Evolutionary conservation across 169 alveolate genomes (phyloP).

Genomic region (Perkinsus marinus): DNA sequence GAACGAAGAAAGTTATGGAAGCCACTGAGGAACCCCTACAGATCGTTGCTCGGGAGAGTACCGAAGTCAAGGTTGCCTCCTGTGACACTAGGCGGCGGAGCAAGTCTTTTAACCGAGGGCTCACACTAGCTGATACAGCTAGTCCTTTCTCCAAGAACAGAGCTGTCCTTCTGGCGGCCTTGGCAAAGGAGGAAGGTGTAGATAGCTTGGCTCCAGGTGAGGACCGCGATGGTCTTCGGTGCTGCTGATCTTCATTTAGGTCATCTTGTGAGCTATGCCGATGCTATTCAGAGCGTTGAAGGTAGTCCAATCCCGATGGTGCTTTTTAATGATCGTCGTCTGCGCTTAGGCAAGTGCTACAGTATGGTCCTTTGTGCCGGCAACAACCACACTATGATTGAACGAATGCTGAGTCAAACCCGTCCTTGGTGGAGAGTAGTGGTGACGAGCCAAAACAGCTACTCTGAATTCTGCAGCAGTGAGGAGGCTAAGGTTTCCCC

Average conservation of each 20-base stretch:
- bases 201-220: neutral
- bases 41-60: no score
- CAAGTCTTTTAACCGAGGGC: neutral
- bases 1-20: neutral
- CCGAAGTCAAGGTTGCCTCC: neutral
- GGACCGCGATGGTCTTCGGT: neutral
- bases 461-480: neutral
- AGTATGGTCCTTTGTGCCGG: neutral
- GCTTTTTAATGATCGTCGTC: neutral
- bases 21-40: no score
- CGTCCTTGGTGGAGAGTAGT: neutral
- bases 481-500: neutral
- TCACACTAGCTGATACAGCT: neutral
- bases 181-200: neutral
- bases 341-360: neutral
- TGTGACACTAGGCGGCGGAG: neutral
- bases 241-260: neutral
- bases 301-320: neutral
- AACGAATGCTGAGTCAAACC: neutral
- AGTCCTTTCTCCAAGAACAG: neutral
- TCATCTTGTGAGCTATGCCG: neutral
- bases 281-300: neutral
- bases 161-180: neutral
- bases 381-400: neutral
- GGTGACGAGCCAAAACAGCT: neutral